Evolutionary conservation across 768 basidiomycete genomes (phyloP), one percentile per base, ranked within the genome.

Genomic region (Russula abietina): DNA sequence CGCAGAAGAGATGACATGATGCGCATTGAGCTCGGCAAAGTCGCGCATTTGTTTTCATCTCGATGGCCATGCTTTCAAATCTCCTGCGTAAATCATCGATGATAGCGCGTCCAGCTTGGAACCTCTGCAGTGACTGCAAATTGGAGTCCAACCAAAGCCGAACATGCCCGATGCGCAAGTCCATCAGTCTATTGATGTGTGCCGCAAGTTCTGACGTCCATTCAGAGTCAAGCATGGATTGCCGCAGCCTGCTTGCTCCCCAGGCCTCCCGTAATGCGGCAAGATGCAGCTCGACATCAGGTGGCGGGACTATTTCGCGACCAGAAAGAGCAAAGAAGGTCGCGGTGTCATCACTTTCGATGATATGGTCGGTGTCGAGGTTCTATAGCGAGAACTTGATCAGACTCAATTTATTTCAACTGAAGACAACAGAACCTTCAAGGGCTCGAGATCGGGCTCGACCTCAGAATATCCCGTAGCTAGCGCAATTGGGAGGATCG

Each of bases 131-230:
- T n/a, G n/a, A n/a, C n/a, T n/a, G n/a, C 5, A 80, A 67, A 60
- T 86, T 86, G 7, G 75, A 70, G 4, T 72, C 69, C 14, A 87
- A 70, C 86, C 85, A 86, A 60, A 74, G 72, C 1, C 70, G 70
- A 28, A 86, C 82, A 58, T 81, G 79, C 4, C 73, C 68, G 19
- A 83, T 71, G 14, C 85, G 78, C 58, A 72, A 45, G 28, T 80
- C 72, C 16, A 75, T 78, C 4, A 82, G 65, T 2, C 57, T 61
- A 6, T 74, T 71, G 3, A 86, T 72, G 62, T 81, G 73, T 1
- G 57, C 32, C 0, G 73, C 72, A 3, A 86, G 71, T 2, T 70
- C 69, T 0, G 68, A 60, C 4, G 75, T 66, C 82, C 82, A 84
- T 12, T 75, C 72, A 24, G 66, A 49, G 48, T 86, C 85, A 0